Evolutionary conservation across 768 basidiomycete species (phyloP).

Genomic region (Suillus decipiens): DNA sequence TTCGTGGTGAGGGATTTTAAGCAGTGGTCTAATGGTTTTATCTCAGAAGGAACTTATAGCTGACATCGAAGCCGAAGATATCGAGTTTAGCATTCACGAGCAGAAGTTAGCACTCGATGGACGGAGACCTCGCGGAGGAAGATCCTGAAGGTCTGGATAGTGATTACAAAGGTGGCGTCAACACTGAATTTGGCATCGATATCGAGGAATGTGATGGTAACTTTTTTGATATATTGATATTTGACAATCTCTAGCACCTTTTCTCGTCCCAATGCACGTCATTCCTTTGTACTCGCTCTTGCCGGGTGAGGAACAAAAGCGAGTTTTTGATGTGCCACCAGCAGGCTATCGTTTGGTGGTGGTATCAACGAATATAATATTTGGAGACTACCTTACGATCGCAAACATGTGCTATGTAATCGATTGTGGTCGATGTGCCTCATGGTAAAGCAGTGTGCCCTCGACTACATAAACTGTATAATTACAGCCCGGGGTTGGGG

Average conservation of each 20-base stretch:
- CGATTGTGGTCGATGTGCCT: slow-evolving; percentile 78
- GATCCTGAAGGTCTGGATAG: slow-evolving; percentile 78
- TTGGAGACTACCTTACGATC: slow-evolving; percentile 96
- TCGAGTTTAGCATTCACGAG: slow-evolving; percentile 59
- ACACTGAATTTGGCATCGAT: slow-evolving; percentile 58
- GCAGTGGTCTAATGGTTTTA: not conserved
- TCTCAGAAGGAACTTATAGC: slow-evolving; percentile 38
- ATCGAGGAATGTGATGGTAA: slow-evolving; percentile 68
- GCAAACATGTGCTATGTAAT: slow-evolving; percentile 98
- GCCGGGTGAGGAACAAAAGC: slow-evolving; percentile 93
- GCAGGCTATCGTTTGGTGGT: slow-evolving; percentile 83
- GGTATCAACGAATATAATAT: slow-evolving; percentile 92
- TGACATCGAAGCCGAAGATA: slow-evolving; percentile 79
- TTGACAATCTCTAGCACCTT: too few species aligned
- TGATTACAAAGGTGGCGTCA: slow-evolving; percentile 58
- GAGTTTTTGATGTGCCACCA: slow-evolving; percentile 86
- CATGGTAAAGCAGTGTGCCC: too few species aligned
- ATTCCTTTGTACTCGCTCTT: slow-evolving; percentile 93
- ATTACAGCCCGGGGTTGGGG: too few species aligned
- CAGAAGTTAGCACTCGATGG: slow-evolving; percentile 69
- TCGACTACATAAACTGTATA: too few species aligned
- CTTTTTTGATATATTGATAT: slow-evolving; percentile 21
- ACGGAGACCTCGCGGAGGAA: slow-evolving; percentile 56
- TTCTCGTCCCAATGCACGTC: slow-evolving; percentile 95
- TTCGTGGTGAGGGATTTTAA: slow-evolving; percentile 17